Base-by-base conservation (phyloP, 2,329 filamentous ascomycete species). In the Colletotrichum australisinense region DNA sequence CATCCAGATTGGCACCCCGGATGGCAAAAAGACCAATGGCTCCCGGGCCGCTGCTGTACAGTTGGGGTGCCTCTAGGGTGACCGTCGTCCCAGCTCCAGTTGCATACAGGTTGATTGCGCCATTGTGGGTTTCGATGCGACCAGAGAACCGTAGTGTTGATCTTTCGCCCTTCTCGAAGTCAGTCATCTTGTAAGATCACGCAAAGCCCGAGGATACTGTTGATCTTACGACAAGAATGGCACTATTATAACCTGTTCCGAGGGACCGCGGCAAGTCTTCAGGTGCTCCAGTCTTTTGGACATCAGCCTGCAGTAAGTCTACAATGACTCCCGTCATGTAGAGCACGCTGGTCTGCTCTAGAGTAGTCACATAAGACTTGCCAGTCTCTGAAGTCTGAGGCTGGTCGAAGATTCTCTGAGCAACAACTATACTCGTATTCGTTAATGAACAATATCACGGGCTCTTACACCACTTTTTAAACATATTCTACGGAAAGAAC, bases 71-170 rank as follows among this genome's bases (percentile, higher is more conserved):
- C 24, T 62, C 24, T 2, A 68, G 30, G 32, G 30, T 35, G 66
- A 19, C 58, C 2, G 19, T 42, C 1, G 66, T 68, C 24, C 57
- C 66, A 28, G 30, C 6, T 22, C 66, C 66, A 16, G 46, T 53
- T 30, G 49, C 42, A n/a, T 63, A 68, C 1, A 68, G 16, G 3
- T 68, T 68, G 5, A 63, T 63, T 16, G 66, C 60, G 7, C 66
- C 66, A 24, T 68, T 68, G 26, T 68, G 66, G 14, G 57, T 62
- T 62, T 68, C 66, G 16, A 63, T 67, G 9, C 63, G 35, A 14
- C 63, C 52, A 9, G 63, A 67, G 35, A 59, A 59, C 9, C 8
- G 19, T 5, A 67, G 26, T 4, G 4, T 59, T 26, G 63, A 46
- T 26, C 53, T 32, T 24, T 67, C 53, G 19, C 53, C 63, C 63